Conservation (phyloP, 2,329 filamentous ascomycete genomes). For the Atkinsonella texensis region DNA sequence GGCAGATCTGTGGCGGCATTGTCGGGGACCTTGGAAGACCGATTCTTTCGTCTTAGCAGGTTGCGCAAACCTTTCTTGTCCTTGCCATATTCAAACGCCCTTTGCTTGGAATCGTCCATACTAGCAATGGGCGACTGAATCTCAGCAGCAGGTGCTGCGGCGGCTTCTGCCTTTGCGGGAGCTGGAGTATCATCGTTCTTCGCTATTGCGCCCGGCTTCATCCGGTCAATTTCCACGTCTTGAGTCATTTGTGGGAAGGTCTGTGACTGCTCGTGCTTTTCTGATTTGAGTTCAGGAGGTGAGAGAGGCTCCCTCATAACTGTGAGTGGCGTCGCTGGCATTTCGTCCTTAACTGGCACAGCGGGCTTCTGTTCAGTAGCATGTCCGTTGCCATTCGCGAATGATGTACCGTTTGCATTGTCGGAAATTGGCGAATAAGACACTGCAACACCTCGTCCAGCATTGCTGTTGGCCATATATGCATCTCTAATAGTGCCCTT, state of each 20-base stretch:
- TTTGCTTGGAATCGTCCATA: slow-evolving; percentile 37
- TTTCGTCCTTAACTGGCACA: slow-evolving; percentile 28
- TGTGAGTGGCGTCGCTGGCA: slow-evolving; percentile 6
- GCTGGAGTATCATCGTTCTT: slow-evolving; percentile 2
- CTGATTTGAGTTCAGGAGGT: neutral
- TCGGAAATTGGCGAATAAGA: slow-evolving; percentile 22
- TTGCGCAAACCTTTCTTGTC: slow-evolving; percentile 45
- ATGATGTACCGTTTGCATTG: slow-evolving; percentile 15
- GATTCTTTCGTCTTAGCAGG: slow-evolving; percentile 53
- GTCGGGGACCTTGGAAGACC: slow-evolving; percentile 43
- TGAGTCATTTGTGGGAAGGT: neutral
- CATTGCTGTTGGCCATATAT: slow-evolving; percentile 65
- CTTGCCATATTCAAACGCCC: slow-evolving; percentile 26
- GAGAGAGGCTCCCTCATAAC: slow-evolving; percentile 1
- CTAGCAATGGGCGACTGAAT: neutral
- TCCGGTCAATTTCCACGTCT: neutral
- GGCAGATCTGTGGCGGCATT: slow-evolving; percentile 39
- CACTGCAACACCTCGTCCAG: slow-evolving; percentile 50
- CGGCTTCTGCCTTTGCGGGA: slow-evolving; percentile 14
- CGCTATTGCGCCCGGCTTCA: neutral
- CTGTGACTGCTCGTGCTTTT: neutral
- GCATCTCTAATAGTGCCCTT: slow-evolving; percentile 74
- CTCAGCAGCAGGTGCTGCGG: neutral
- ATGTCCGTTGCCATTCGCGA: slow-evolving; percentile 4
- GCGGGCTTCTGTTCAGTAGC: slow-evolving; percentile 14